phyloP scores from a whole-genome alignment of 805 yeast genomes.

The Candida maris region DNA sequence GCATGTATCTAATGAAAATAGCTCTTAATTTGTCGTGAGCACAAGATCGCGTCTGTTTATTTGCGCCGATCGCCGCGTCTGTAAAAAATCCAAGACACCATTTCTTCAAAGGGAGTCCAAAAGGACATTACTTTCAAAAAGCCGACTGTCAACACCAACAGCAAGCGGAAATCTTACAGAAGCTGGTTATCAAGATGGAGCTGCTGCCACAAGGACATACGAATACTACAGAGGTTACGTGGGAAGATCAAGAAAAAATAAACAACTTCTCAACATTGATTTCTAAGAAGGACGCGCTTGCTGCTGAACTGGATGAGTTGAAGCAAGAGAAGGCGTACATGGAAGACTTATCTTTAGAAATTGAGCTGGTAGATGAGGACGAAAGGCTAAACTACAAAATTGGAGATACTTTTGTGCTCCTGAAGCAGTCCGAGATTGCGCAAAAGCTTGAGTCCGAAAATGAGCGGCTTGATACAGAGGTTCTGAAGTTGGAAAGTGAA shows the following conservation, averaged over 20 bases:
- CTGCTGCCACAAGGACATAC: conserved; percentile 51
- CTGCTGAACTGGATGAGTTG: conserved; percentile 44
- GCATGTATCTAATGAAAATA: no score
- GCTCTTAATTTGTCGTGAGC: no score
- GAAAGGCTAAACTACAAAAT: conserved; percentile 70
- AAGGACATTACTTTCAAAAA: no score
- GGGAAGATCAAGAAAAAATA: conserved; percentile 87
- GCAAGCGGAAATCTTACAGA: background rate
- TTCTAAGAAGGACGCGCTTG: conserved; percentile 58
- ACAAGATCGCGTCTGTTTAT: no score
- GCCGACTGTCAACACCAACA: no score
- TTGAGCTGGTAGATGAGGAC: conserved; percentile 80
- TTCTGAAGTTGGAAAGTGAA: conserved; percentile 43
- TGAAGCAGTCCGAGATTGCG: conserved; percentile 64
- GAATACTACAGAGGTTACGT: conserved; percentile 58
- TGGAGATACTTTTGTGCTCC: conserved; percentile 74
- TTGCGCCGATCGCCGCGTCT: no score
- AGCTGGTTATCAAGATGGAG: conserved; percentile 21
- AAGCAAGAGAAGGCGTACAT: conserved; percentile 78
- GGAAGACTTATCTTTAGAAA: conserved; percentile 80
- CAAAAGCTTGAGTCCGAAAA: conserved; percentile 63
- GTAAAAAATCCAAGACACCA: no score
- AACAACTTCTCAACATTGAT: conserved; percentile 85
- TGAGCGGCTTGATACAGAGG: conserved; percentile 47
- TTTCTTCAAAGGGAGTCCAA: no score